Base-by-base conservation (phyloP, 202 grass and related monocot species). In the Carex arenaria region DNA sequence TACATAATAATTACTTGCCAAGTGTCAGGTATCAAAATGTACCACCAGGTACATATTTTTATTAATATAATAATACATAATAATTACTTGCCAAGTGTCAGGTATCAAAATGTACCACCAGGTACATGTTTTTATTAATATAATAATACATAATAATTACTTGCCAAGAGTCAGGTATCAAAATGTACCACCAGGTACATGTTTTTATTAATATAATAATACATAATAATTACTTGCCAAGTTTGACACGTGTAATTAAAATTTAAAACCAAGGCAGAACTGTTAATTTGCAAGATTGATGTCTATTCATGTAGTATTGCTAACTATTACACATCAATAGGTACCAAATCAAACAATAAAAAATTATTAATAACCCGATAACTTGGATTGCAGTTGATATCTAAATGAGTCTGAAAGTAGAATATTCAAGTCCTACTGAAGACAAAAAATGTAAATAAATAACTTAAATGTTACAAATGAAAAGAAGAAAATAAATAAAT, bases 381-480 rank as follows among this genome's bases (percentile, higher is more conserved):
- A 80, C 68, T 3, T 80, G 43, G 82, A 69, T 72, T 83, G 71
- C 62, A 70, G 52, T 80, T 68, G 78, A 68, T 68, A 51, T 76
- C 45, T 70, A 8, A 68, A 72, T 68, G 31, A 60, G 7, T 60
- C 49, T 45, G 17, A 61, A 57, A 61, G 67, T 82, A 5, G n/a
- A 47, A 12, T 22, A 45, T 71, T 18, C 10, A 36, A 31, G 14
- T 30, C 31, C 11, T 71, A 71, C 4, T 20, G n/a, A 71, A 70
- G 67, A 45, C 2, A 2, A 36, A 70, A 70, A 60, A 19, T 26
- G 45, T 7, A 60, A 70, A 20, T 45, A 22, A 51, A 55, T 72
- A 67, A 96, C 96, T 91, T 99, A 91, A 91, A 83, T 10, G 12
- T 15, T 71, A 45, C 36, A 45, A 71, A 9, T 20, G n/a, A 71